These are phyloP conservation scores for Xanthoconium stramineum DNA, from an alignment of 768 basidiomycete species.

Conservation along the genomic window DNA sequence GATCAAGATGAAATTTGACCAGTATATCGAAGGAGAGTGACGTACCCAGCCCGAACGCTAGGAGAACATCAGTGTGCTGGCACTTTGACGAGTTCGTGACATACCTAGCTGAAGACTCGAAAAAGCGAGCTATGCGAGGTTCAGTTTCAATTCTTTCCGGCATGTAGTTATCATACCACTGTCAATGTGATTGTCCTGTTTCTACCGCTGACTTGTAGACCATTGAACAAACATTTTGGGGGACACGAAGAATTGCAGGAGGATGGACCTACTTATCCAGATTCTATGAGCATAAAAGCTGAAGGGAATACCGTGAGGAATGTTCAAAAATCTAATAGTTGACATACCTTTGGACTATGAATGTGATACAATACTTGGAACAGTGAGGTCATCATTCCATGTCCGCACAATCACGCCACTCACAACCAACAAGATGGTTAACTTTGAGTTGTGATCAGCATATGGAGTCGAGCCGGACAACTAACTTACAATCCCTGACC, in stretches of 20 bases:
- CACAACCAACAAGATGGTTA: background rate
- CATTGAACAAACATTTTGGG: background rate
- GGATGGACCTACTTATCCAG: slow-evolving; percentile 19
- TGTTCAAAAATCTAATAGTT: background rate
- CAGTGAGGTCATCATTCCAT: background rate
- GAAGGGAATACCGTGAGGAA: background rate
- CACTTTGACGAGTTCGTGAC: background rate
- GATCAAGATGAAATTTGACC: background rate
- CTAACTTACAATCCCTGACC: background rate
- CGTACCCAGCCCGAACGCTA: slow-evolving; percentile 11
- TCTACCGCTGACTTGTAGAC: slow-evolving; percentile 9
- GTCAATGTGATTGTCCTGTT: slow-evolving; percentile 6
- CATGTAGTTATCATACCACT: slow-evolving; percentile 11
- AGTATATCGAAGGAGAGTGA: background rate
- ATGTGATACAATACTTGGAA: slow-evolving; percentile 7
- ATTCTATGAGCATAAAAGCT: slow-evolving; percentile 24
- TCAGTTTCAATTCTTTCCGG: background rate
- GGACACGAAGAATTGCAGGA: too few species aligned
- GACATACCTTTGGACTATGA: slow-evolving; percentile 15
- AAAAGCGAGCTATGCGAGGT: background rate
- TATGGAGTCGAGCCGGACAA: background rate
- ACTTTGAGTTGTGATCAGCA: background rate
- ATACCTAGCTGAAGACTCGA: slow-evolving; percentile 9
- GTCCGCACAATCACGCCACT: background rate
- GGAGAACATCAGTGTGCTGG: background rate